phyloP scores from a whole-genome alignment of 805 yeast species.

The Candida insectorum region DNA sequence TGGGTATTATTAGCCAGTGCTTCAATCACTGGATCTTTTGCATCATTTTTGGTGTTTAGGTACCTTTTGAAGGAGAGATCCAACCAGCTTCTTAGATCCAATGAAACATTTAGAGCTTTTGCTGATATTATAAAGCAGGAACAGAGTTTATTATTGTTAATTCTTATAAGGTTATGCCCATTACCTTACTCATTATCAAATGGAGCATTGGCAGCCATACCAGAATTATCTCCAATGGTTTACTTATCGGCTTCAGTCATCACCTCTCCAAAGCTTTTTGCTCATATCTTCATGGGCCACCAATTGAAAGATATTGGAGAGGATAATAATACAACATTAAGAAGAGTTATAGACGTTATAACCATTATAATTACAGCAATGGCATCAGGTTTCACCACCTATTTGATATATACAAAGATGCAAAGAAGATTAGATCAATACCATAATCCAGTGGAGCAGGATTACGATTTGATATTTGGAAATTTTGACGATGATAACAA shows the following conservation, averaged over 20 bases:
- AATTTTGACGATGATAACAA: conserved; percentile 28
- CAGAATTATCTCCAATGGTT: conserved; percentile 59
- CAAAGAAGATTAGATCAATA: conserved; percentile 32
- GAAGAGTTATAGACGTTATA: conserved; percentile 58
- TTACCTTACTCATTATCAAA: conserved; percentile 89
- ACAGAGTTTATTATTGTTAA: conserved; percentile 53
- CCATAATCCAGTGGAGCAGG: conserved; percentile 14
- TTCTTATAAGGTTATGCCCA: conserved; percentile 81
- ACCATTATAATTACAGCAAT: conserved; percentile 56
- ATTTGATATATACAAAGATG: conserved; percentile 60
- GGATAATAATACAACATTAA: conserved; percentile 41
- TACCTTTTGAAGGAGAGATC: conserved; percentile 58
- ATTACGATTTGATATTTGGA: conserved; percentile 34
- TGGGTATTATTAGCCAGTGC: conserved; percentile 74
- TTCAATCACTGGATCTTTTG: conserved; percentile 68
- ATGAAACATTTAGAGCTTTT: conserved; percentile 69
- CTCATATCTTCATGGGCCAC: conserved; percentile 75
- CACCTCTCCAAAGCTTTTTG: conserved; percentile 78
- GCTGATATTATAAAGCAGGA: conserved; percentile 70
- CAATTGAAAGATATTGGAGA: conserved; percentile 69
- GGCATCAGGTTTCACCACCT: conserved; percentile 59
- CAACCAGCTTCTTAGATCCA: conserved; percentile 52
- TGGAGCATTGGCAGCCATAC: conserved; percentile 88
- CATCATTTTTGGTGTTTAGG: conserved; percentile 69
- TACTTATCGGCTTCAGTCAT: conserved; percentile 69